Evolutionary conservation across 1,139 yeast genomes (phyloP).

Genomic region (Geotrichum citri-aurantii): DNA sequence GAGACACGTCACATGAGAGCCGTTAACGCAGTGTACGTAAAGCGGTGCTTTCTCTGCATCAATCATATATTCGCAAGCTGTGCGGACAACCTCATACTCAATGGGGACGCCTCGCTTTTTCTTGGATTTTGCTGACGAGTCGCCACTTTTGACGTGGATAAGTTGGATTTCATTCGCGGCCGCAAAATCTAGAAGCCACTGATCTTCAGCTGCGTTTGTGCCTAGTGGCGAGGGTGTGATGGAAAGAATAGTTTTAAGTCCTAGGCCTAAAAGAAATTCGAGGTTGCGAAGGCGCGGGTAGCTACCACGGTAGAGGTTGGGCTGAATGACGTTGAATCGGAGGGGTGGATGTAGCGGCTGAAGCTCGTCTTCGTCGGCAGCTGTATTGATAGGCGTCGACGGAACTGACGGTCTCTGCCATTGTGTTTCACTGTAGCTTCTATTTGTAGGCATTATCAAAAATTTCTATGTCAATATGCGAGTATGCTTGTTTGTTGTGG

Average conservation of each 20-base stretch:
- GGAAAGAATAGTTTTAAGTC: slow-evolving; percentile 67
- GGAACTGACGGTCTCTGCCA: not conserved
- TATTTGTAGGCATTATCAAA: not conserved
- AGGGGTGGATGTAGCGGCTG: slow-evolving; percentile 54
- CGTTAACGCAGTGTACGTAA: slow-evolving; percentile 82
- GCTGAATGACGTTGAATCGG: slow-evolving; percentile 66
- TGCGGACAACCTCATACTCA: slow-evolving; percentile 54
- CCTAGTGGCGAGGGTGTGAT: slow-evolving; percentile 68
- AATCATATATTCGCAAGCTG: slow-evolving; percentile 55
- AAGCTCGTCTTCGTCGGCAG: not conserved
- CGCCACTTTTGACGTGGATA: slow-evolving; percentile 62
- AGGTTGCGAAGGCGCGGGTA: slow-evolving; percentile 74
- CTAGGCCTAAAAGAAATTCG: slow-evolving; percentile 62
- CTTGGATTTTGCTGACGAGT: slow-evolving; percentile 29
- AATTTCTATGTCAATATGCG: not conserved
- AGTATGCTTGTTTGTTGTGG: not conserved
- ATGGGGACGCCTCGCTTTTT: slow-evolving; percentile 59
- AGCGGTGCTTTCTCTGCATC: slow-evolving; percentile 61
- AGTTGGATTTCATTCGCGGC: slow-evolving; percentile 43
- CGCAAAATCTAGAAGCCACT: slow-evolving; percentile 49
- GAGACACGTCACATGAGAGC: slow-evolving; percentile 80
- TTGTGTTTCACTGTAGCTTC: not conserved
- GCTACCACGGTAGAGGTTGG: slow-evolving; percentile 73
- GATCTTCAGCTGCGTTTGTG: slow-evolving; percentile 31
- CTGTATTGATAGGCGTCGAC: not conserved